Base-by-base conservation (phyloP, 176 grass and related monocot species). In the Oropetium thomaeum region DNA sequence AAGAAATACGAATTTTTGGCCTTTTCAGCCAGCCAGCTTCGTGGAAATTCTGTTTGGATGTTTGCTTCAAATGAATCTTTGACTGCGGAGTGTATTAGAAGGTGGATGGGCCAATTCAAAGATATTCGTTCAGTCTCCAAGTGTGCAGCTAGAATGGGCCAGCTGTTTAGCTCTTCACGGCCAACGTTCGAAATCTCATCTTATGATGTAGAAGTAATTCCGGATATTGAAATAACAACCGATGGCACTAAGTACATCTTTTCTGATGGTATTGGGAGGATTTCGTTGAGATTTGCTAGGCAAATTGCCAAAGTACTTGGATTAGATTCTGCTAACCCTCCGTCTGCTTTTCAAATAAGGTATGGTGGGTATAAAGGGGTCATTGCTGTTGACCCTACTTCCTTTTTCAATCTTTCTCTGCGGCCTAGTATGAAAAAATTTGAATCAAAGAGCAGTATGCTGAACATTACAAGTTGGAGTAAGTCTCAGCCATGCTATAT, bases 101-200 rank as follows among this genome's bases (percentile, higher is more conserved):
- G 77, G 71, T 98, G 91, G 91, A 98, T 98, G 96, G 91, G 91
- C 30, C 82, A 94, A 71, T 98, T 98, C 53, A 62, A 76, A 66
- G 51, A 74, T 69, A 94, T 98, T 30, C 89, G 81, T 67, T 92
- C 86, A 69, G 74, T 98, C 30, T 98, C 89, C 73, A 98, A 98
- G 61, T 98, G 96, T 84, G 91, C 96, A 20, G 91, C 96, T 74
- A 89, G 91, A 90, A 94, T 98, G 96, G 96, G 96, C 69, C 96
- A 98, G 62, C 65, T 98, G 29, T 98, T 98, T 76, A 98, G 91
- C 77, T 94, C 91, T 54, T 98, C 96, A 4, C 83, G 77, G 57
- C 91, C 87, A 81, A 90, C 89, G 70, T 39, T 88, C 44, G 69
- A 98, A 60, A 70, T 95, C 28, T 11, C 44, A 47, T 42, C 26